These are phyloP conservation scores for Kuraishia borneana DNA, from an alignment of 805 yeast genomes.

Conservation along the genomic window DNA sequence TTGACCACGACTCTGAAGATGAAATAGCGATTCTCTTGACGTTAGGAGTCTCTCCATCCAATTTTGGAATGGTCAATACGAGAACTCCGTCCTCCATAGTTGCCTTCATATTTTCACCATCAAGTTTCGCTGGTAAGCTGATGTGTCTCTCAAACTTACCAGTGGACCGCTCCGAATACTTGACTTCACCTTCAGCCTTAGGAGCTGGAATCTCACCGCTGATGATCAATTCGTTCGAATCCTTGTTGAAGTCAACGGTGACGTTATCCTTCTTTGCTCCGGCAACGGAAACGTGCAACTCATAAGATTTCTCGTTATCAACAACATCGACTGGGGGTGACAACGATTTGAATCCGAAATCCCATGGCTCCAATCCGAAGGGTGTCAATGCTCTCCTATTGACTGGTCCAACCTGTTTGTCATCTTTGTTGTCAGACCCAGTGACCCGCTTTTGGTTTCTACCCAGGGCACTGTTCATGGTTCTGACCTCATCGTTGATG, in stretches of 20 bases:
- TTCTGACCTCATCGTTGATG: slow-evolving; percentile 24
- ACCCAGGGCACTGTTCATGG: slow-evolving; percentile 19
- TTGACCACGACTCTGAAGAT: too few species aligned
- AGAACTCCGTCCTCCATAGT: slow-evolving; percentile 33
- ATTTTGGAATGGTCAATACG: slow-evolving; percentile 29
- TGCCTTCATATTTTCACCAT: slow-evolving; percentile 33
- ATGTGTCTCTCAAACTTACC: slow-evolving; percentile 29
- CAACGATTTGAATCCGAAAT: background rate
- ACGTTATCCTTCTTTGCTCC: slow-evolving; percentile 34
- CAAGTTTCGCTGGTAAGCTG: slow-evolving; percentile 28
- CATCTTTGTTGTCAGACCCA: too few species aligned
- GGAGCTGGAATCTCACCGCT: slow-evolving; percentile 28
- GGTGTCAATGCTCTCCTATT: slow-evolving; percentile 4
- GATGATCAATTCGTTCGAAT: slow-evolving; percentile 27
- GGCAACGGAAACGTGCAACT: slow-evolving; percentile 32
- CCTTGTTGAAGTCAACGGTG: slow-evolving; percentile 33
- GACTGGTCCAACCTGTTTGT: background rate
- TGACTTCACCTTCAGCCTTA: slow-evolving; percentile 2
- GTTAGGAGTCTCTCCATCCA: slow-evolving; percentile 9
- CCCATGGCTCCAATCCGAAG: background rate
- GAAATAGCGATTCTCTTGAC: slow-evolving; percentile 12
- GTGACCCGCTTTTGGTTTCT: slow-evolving; percentile 11
- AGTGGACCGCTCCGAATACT: slow-evolving; percentile 10
- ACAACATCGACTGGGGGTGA: slow-evolving; percentile 28
- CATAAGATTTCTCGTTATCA: slow-evolving; percentile 29